Conservation (phyloP, 2,329 filamentous ascomycete genomes). For the Fusarium sp. region DNA sequence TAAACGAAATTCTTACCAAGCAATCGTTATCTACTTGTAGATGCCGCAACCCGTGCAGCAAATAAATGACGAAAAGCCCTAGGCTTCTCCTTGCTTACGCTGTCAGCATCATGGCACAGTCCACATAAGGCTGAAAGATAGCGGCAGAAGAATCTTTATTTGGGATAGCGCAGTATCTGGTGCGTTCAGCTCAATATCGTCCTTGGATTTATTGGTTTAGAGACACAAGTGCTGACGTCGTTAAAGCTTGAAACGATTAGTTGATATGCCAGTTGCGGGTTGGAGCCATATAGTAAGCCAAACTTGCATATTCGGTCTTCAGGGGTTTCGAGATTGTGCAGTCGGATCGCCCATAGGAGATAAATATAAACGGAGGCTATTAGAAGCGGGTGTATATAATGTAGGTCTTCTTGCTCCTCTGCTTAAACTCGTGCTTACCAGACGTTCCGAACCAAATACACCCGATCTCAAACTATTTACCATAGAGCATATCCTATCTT, state of each 20-base stretch:
- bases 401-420: no score
- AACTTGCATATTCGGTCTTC: background rate
- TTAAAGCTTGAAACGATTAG: no score
- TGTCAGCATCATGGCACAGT: background rate
- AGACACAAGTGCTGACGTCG: background rate
- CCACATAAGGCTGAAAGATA: slow-evolving; percentile 16
- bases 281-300: slow-evolving; percentile 13
- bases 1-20: background rate
- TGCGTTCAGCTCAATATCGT: background rate
- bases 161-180: background rate
- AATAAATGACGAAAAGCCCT: background rate
- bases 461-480: background rate
- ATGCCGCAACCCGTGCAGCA: background rate
- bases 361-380: background rate
- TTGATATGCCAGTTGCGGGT: background rate
- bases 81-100: background rate
- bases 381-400: background rate
- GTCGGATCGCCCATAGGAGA: background rate
- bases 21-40: background rate
- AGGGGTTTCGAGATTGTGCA: background rate
- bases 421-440: background rate
- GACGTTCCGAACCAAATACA: background rate
- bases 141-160: background rate
- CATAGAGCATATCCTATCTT: background rate
- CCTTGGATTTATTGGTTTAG: background rate